Percentiles rank a stretch among this genome's conserved stretches.
phyloP scores from a whole-genome alignment of 257 asterid species.

The Solanum megistacrolobum region DNA sequence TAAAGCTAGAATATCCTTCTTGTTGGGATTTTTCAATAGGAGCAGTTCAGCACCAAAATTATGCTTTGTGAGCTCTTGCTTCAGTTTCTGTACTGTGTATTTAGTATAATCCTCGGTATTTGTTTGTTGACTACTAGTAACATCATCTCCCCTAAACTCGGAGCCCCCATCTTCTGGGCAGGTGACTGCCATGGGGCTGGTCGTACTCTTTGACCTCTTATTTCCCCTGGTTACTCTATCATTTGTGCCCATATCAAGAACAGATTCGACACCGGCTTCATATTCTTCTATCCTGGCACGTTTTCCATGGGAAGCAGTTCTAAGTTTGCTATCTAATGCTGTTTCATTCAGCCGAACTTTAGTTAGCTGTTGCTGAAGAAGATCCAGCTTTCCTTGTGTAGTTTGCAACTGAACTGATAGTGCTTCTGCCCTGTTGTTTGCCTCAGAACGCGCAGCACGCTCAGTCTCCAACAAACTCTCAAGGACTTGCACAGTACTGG shows the following conservation, averaged over 20 bases:
- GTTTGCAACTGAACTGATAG: constrained; percentile 80
- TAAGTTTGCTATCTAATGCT: constrained; percentile 43
- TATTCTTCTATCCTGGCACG: constrained; percentile 70
- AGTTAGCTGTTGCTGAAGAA: constrained; percentile 67
- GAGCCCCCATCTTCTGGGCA: constrained; percentile 90
- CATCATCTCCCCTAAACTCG: constrained; percentile 56
- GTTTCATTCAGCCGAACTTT: constrained; percentile 55
- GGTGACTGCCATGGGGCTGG: constrained; percentile 48
- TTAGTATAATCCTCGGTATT: constrained; percentile 50
- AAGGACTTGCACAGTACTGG: constrained; percentile 61
- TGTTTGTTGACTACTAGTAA: constrained; percentile 49
- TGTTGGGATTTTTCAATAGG: constrained; percentile 50
- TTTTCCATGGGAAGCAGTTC: constrained; percentile 64
- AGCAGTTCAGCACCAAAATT: constrained; percentile 70
- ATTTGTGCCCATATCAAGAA: constrained; percentile 41
- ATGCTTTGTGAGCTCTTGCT: constrained; percentile 62
- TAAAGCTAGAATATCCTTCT: constrained; percentile 63
- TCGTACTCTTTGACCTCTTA: constrained; percentile 72
- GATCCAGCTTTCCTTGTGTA: constrained; percentile 69
- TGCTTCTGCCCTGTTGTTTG: constrained; percentile 74
- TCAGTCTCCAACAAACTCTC: constrained; percentile 67
- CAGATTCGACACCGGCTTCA: constrained; percentile 69
- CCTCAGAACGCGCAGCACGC: constrained; percentile 79
- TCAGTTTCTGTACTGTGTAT: constrained; percentile 57
- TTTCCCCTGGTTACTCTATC: constrained; percentile 37